Conservation (phyloP, 495 filamentous ascomycete genomes). For the Hypoxylon rickii region DNA sequence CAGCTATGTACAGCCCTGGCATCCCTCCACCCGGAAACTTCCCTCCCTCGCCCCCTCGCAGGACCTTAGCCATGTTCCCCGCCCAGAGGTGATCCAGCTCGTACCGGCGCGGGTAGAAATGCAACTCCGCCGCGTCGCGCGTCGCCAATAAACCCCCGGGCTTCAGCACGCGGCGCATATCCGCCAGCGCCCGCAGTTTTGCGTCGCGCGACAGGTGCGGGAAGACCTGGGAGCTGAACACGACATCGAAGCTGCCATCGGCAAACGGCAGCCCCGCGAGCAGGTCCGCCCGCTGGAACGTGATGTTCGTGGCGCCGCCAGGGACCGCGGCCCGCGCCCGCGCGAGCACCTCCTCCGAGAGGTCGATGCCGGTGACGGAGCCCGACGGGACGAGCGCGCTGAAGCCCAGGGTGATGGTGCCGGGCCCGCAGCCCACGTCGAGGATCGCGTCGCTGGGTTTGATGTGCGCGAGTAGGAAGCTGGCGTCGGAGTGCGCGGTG, state of each 20-base stretch:
- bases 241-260: neutral
- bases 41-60: neutral
- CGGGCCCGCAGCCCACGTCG: neutral
- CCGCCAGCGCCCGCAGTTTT: neutral
- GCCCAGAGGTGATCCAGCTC: neutral
- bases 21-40: neutral
- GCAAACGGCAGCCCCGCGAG: neutral
- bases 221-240: neutral
- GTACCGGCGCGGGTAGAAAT: neutral
- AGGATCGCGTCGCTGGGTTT: neutral
- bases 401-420: neutral
- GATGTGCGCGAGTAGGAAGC: neutral
- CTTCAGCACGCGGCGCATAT: neutral
- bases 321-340: neutral
- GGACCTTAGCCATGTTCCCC: neutral
- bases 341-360: neutral
- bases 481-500: neutral
- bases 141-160: neutral
- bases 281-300: neutral
- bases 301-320: neutral
- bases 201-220: neutral
- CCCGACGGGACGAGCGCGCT: too few species aligned
- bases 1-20: neutral
- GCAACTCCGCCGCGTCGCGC: neutral
- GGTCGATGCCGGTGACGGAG: neutral